These are phyloP conservation scores for Orbilia javanica DNA, from an alignment of 2,329 filamentous ascomycete genomes.

Conservation along the genomic window DNA sequence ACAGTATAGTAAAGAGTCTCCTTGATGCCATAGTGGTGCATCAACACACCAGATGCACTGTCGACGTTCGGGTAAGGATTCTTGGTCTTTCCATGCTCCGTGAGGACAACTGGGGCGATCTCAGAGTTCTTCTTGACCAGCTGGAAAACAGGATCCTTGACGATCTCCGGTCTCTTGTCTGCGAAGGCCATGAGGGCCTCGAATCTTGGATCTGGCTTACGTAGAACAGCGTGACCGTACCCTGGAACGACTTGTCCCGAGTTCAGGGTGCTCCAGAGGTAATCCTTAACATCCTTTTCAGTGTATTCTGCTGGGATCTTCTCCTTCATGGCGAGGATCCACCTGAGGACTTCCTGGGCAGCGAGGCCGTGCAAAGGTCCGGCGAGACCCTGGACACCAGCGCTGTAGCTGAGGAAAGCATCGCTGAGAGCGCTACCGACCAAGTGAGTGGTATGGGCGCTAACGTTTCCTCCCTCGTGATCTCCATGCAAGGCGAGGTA, in stretches of 20 bases:
- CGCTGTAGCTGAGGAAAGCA: slow-evolving; percentile 94
- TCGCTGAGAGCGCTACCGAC: slow-evolving; percentile 95
- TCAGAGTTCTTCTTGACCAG: slow-evolving; percentile 93
- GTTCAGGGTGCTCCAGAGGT: slow-evolving; percentile 93
- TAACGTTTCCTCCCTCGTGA: slow-evolving; percentile 98
- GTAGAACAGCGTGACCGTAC: slow-evolving; percentile 94
- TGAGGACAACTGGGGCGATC: slow-evolving; percentile 89
- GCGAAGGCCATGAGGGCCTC: slow-evolving; percentile 98
- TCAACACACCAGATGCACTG: slow-evolving; percentile 89
- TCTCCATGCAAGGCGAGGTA: slow-evolving; percentile 98
- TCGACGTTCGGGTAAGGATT: slow-evolving; percentile 99
- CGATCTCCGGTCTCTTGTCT: slow-evolving; percentile 83
- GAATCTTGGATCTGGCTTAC: slow-evolving; percentile 97
- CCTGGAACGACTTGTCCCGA: slow-evolving; percentile 94
- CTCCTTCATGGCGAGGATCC: slow-evolving; percentile 96
- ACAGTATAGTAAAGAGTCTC: slow-evolving; percentile 94
- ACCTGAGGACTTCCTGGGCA: slow-evolving; percentile 95
- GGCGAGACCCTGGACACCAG: slow-evolving; percentile 92
- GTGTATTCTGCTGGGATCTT: slow-evolving; percentile 82
- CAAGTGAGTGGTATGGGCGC: slow-evolving; percentile 92
- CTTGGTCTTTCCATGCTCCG: slow-evolving; percentile 97
- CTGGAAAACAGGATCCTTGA: slow-evolving; percentile 88
- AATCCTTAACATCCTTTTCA: slow-evolving; percentile 84
- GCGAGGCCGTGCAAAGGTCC: slow-evolving; percentile 94
- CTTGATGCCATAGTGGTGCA: slow-evolving; percentile 96